A percentile compares a stretch with the other conserved stretches of the same genome.
Conservation (phyloP, 257 asterid species). For the Knoxia roxburghii region DNA sequence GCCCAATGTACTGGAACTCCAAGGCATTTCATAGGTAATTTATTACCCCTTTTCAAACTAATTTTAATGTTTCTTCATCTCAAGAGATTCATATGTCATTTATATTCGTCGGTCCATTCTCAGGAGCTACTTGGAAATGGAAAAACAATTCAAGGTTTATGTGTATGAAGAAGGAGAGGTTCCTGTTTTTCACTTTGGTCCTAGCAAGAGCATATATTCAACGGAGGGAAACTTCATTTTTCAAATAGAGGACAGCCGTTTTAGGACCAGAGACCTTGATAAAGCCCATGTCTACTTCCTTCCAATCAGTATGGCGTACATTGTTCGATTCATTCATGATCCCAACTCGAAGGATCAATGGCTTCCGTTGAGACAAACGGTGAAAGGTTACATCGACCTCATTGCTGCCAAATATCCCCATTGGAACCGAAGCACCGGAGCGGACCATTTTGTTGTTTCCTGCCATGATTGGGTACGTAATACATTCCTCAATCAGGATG, state of each 20-base stretch:
- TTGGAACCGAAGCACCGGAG: constrained; percentile 84
- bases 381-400: constrained; percentile 59
- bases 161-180: constrained; percentile 89
- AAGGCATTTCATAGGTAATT: constrained; percentile 66
- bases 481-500: no score
- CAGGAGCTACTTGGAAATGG: constrained; percentile 97
- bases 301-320: constrained; percentile 69
- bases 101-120: no score
- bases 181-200: constrained; percentile 86
- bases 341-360: constrained; percentile 37
- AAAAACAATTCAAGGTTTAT: constrained; percentile 57
- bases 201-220: constrained; percentile 81
- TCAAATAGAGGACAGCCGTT: constrained; percentile 55
- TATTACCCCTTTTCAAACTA: no score
- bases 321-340: constrained; percentile 72
- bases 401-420: constrained; percentile 38
- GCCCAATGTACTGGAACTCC: constrained; percentile 75
- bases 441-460: constrained; percentile 84
- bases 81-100: no score
- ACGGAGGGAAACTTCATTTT: constrained; percentile 83
- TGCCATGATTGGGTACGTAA: constrained; percentile 94
- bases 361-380: constrained; percentile 66
- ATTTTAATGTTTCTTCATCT: no score
- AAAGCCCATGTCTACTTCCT: constrained; percentile 71
- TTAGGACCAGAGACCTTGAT: constrained; percentile 61